Evolutionary conservation across 179 eudicot genomes (phyloP), one percentile per base, ranked within the genome.

Genomic region (Silene vulgaris): DNA sequence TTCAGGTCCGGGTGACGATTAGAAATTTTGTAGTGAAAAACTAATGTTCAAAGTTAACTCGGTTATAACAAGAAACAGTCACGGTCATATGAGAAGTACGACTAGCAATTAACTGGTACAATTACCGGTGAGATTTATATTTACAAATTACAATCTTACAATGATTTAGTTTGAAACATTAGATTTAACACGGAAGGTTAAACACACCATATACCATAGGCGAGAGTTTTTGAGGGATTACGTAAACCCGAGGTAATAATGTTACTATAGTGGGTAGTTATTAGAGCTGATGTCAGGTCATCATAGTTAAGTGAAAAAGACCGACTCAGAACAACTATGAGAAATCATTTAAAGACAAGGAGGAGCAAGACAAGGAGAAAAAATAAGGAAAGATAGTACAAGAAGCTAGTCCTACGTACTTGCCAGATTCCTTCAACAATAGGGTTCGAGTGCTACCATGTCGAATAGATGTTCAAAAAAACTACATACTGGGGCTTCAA

Each of bases 351-450:
- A 76, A 69, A 70, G 17, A 65, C 4, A 45, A 45, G 6, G 63
- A 3, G 72, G 56, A 37, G 45, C 56, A 69, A 62, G 62, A 57
- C 59, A 81, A 45, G 52, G 28, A 35, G 62, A 56, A 62, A 35
- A 67, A 54, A 62, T 48, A 45, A 50, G 5, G 43, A 9, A 65
- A 65, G 19, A 57, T 26, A 16, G 40, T 13, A 56, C 11, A 65
- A 37, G 2, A 26, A 72, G 72, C 45, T 59, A 65, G 70, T 69
- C 59, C 73, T 71, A 69, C 56, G 80, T 73, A 76, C 77, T 80
- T 73, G 80, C 74, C 67, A 77, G 80, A 80, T 76, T 76, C 80
- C 77, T 76, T 66, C 30, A 4, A 60, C 32, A 40, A 65, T 75
- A 80, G 75, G 56, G 68, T 65, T 32, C 11, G 80, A 75, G 75